A percentile compares a stretch with the other conserved stretches of the same genome.
Conservation (phyloP, 2,329 filamentous ascomycete genomes). For the Penicillium sclerotigenum region DNA sequence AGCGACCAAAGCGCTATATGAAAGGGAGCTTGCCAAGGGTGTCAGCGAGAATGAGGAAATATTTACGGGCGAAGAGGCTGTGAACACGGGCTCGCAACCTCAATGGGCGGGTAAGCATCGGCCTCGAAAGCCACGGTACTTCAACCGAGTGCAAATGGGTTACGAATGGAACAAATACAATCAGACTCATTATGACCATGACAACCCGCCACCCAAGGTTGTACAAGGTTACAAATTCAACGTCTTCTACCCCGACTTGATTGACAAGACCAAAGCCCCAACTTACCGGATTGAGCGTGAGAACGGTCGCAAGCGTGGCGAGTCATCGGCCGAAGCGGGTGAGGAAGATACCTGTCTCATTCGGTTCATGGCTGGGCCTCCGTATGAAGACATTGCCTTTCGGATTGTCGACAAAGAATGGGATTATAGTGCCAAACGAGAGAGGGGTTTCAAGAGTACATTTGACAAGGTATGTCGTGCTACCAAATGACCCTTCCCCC, state of each 20-base stretch:
- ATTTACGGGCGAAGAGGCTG: conserved; percentile 82
- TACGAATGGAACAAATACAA: conserved; percentile 99
- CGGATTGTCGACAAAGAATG: conserved; percentile 97
- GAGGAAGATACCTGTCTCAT: conserved; percentile 97
- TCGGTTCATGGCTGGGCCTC: conserved; percentile 88
- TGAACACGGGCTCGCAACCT: conserved; percentile 62
- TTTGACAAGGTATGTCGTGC: conserved; percentile 81
- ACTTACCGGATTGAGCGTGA: conserved; percentile 96
- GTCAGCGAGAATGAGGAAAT: conserved; percentile 94
- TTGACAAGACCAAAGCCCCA: conserved; percentile 90
- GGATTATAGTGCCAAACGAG: conserved; percentile 95
- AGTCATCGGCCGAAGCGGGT: conserved; percentile 88
- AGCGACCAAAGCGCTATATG: conserved; percentile 83
- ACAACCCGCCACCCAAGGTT: conserved; percentile 95
- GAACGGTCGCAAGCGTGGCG: conserved; percentile 79
- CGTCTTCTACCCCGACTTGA: conserved; percentile 96
- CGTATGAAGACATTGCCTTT: conserved; percentile 96
- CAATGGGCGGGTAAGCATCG: conserved; percentile 82
- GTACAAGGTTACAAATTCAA: conserved; percentile 99
- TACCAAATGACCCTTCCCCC: neutral
- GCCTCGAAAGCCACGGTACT: conserved; percentile 90
- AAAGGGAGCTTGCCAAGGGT: conserved; percentile 86
- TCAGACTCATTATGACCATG: conserved; percentile 97
- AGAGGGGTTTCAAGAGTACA: conserved; percentile 90
- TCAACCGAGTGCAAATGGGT: conserved; percentile 97